phyloP scores from a whole-genome alignment of 1,284 basidiomycete genomes.

The Ganoderma lingzhi region DNA sequence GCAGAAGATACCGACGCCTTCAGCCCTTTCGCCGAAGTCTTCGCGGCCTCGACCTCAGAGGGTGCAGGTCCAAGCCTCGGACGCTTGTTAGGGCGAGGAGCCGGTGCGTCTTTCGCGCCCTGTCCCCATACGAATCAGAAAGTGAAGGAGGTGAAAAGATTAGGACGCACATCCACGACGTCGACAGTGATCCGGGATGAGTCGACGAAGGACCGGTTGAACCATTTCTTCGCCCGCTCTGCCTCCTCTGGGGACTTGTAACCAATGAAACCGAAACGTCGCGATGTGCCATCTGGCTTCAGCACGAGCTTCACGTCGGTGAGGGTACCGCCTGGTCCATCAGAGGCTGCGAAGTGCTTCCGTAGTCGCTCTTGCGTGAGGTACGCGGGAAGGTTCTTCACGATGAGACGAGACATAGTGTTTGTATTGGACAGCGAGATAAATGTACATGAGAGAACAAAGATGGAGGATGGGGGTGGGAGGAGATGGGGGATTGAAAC shows the following conservation, averaged over 20 bases:
- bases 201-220: slow-evolving; percentile 85
- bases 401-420: slow-evolving; percentile 88
- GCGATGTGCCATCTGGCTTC: slow-evolving; percentile 80
- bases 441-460: neutral
- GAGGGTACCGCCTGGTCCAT: slow-evolving; percentile 72
- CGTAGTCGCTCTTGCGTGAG: slow-evolving; percentile 73
- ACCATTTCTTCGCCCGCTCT: slow-evolving; percentile 80
- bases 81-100: slow-evolving; percentile 74
- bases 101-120: slow-evolving; percentile 72
- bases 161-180: slow-evolving; percentile 73
- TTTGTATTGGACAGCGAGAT: slow-evolving; percentile 10
- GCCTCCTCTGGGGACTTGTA: slow-evolving; percentile 89
- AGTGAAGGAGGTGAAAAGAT: neutral
- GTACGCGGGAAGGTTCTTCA: slow-evolving; percentile 88
- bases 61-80: slow-evolving; percentile 58
- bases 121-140: slow-evolving; percentile 34
- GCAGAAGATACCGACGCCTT: slow-evolving; percentile 21
- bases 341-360: slow-evolving; percentile 73
- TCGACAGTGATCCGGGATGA: slow-evolving; percentile 80
- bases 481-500: neutral
- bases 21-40: slow-evolving; percentile 19
- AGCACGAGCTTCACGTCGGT: slow-evolving; percentile 91
- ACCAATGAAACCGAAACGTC: slow-evolving; percentile 94
- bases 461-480: neutral
- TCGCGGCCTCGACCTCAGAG: slow-evolving; percentile 35